These are phyloP conservation scores for Thalassiosira mediterranea DNA, from an alignment of 352 stramenopile genomes.

Conservation along the genomic window DNA sequence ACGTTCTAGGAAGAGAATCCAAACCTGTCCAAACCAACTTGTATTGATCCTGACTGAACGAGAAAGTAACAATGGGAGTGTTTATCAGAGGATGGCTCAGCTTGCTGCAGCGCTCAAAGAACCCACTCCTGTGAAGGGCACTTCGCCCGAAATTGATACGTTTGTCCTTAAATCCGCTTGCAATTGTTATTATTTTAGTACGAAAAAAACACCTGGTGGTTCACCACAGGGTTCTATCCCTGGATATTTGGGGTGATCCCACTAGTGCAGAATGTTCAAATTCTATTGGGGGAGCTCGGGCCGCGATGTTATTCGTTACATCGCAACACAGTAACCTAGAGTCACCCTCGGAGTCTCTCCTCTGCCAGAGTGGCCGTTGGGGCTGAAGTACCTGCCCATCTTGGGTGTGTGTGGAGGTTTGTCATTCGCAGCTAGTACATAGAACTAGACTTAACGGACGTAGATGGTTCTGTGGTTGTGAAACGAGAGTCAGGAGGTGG, in stretches of 20 bases:
- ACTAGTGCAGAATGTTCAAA: conserved; percentile 30
- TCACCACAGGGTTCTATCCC: conserved; percentile 9
- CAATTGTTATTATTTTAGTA: conserved; percentile 40
- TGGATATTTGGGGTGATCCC: conserved; percentile 16
- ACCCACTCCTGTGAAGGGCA: no score
- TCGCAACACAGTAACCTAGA: conserved; percentile 25
- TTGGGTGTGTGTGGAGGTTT: conserved; percentile 1
- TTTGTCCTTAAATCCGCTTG: conserved; percentile 4
- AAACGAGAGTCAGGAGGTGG: conserved; percentile 2
- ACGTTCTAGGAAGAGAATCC: no score
- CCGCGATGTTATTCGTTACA: conserved; percentile 8
- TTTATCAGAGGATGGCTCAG: no score
- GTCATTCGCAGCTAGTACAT: background rate
- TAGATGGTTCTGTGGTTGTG: conserved; percentile 52
- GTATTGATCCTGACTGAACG: no score
- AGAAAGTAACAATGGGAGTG: no score
- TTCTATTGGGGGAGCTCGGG: conserved; percentile 20
- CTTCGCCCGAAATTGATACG: no score
- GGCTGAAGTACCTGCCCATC: conserved; percentile 12
- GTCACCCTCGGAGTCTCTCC: conserved; percentile 12
- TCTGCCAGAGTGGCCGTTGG: conserved; percentile 1
- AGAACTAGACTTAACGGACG: conserved; percentile 57
- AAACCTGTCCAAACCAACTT: no score
- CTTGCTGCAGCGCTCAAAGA: no score
- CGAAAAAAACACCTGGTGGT: conserved; percentile 36